A percentile compares a stretch with the other conserved stretches of the same genome.
Evolutionary conservation across 768 basidiomycete genomes (phyloP).

Genomic region (Tephrocybe sp.): DNA sequence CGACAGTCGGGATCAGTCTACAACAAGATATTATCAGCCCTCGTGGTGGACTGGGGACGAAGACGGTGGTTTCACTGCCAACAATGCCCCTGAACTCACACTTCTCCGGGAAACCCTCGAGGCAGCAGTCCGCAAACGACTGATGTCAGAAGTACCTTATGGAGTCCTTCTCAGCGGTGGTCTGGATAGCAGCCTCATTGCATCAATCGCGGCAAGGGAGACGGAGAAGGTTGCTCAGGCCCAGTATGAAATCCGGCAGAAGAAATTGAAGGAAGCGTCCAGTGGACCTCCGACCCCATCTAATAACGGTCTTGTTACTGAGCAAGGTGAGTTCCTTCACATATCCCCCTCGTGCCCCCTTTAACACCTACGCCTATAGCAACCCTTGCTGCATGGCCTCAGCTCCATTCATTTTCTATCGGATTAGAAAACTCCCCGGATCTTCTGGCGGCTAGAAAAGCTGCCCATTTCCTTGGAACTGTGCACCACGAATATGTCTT

Average conservation of each 20-base stretch:
- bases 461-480: constrained; percentile 90
- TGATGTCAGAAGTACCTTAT: constrained; percentile 99
- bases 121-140: constrained; percentile 87
- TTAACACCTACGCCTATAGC: constrained; percentile 36
- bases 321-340: constrained; percentile 47
- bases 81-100: constrained; percentile 60
- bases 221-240: constrained; percentile 88
- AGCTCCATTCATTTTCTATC: constrained; percentile 96
- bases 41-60: constrained; percentile 88
- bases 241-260: constrained; percentile 71
- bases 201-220: constrained; percentile 91
- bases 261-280: constrained; percentile 48
- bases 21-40: constrained; percentile 84
- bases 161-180: constrained; percentile 96
- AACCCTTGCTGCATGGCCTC: constrained; percentile 87
- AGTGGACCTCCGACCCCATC: constrained; percentile 62
- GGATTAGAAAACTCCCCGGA: constrained; percentile 96
- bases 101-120: constrained; percentile 82
- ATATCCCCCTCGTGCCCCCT: not conserved
- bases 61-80: constrained; percentile 62
- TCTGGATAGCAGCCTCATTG: constrained; percentile 94
- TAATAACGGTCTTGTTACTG: constrained; percentile 35
- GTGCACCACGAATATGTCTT: constrained; percentile 98
- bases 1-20: constrained; percentile 79
- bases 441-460: constrained; percentile 90